A percentile compares a stretch with the other conserved stretches of the same genome.
These are phyloP conservation scores for Sarcomyxa edulis DNA, from an alignment of 768 basidiomycete species.

Conservation along the genomic window DNA sequence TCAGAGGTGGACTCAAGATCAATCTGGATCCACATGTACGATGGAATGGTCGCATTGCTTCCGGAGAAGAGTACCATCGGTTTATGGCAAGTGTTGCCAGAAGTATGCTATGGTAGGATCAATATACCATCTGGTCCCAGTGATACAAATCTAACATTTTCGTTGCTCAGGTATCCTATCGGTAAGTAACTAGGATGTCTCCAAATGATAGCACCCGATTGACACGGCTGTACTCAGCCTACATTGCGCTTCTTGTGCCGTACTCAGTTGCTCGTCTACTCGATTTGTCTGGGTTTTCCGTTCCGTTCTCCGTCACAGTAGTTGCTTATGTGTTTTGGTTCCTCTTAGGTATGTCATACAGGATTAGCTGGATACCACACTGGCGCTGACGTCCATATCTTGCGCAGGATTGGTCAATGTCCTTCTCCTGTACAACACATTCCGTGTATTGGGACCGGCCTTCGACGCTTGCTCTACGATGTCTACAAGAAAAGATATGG, in stretches of 20 bases:
- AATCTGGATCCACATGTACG: constrained; percentile 41
- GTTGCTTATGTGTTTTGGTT: constrained; percentile 49
- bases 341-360: constrained; percentile 52
- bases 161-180: constrained; percentile 47
- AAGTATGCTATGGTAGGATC: constrained; percentile 65
- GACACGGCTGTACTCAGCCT: constrained; percentile 38
- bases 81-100: constrained; percentile 59
- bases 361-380: background rate
- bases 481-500: constrained; percentile 23
- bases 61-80: constrained; percentile 45
- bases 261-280: constrained; percentile 48
- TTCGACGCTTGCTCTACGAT: constrained; percentile 30
- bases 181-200: constrained; percentile 30
- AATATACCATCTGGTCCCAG: too few relatives aligned
- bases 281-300: constrained; percentile 38
- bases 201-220: constrained; percentile 4
- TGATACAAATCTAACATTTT: too few relatives aligned
- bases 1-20: constrained; percentile 47
- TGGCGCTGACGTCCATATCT: constrained; percentile 5
- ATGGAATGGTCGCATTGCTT: constrained; percentile 29
- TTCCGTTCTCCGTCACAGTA: constrained; percentile 41
- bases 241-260: constrained; percentile 53
- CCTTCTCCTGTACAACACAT: constrained; percentile 61
- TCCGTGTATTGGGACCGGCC: constrained; percentile 53
- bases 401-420: constrained; percentile 58